Conservation (phyloP, 805 yeast genomes). For the Candida nanaspora region DNA sequence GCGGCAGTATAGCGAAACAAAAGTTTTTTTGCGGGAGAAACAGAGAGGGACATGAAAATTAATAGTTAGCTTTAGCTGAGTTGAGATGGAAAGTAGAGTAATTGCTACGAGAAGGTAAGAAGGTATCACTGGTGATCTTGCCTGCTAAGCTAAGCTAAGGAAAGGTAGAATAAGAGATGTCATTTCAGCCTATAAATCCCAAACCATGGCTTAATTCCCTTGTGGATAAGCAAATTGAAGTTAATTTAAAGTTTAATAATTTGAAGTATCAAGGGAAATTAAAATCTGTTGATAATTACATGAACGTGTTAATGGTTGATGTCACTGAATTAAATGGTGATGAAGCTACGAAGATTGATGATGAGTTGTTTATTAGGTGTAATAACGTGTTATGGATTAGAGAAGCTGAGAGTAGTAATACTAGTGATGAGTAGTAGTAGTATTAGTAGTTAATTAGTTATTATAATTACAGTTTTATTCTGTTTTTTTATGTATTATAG, state of each 20-base stretch:
- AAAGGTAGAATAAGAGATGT: slow-evolving; percentile 16
- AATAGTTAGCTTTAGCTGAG: no score
- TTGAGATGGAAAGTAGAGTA: neutral
- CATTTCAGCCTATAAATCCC: slow-evolving; percentile 70
- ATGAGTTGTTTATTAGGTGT: slow-evolving; percentile 79
- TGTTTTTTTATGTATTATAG: no score
- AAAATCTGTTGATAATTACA: slow-evolving; percentile 80
- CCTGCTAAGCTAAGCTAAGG: no score
- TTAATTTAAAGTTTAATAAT: slow-evolving; percentile 83
- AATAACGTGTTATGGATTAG: slow-evolving; percentile 81
- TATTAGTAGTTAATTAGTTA: no score
- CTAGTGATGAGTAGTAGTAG: no score
- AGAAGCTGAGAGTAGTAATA: slow-evolving; percentile 19
- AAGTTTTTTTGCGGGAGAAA: no score
- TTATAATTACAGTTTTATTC: no score
- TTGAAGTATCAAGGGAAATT: slow-evolving; percentile 82
- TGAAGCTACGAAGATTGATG: slow-evolving; percentile 37
- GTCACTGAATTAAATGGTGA: slow-evolving; percentile 37
- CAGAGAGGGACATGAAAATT: no score
- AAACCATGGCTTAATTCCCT: slow-evolving; percentile 82
- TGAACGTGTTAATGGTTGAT: slow-evolving; percentile 72
- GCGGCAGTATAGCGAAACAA: no score
- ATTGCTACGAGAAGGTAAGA: no score
- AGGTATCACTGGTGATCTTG: no score
- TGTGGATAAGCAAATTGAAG: slow-evolving; percentile 61